Evolutionary conservation across 2,329 filamentous ascomycete genomes (phyloP).

Genomic region (Chaetomium sp.): DNA sequence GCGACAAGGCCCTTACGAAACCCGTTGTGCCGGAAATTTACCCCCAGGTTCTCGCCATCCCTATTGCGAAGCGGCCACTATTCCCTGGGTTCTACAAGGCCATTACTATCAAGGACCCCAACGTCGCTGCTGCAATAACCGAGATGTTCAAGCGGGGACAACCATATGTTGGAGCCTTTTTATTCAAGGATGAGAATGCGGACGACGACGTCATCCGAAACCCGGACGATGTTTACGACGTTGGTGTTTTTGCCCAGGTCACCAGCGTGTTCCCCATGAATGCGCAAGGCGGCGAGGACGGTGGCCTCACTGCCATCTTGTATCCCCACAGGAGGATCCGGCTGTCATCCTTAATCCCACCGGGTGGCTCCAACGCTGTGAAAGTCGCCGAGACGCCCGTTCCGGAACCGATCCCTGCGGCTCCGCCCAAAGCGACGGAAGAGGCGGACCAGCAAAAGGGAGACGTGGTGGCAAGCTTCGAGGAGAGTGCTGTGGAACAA

Average conservation of each 20-base stretch:
- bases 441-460: conserved; percentile 57
- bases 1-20: conserved; percentile 76
- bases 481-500: conserved; percentile 66
- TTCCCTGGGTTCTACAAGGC: conserved; percentile 99
- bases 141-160: conserved; percentile 97
- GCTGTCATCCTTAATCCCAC: conserved; percentile 75
- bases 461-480: conserved; percentile 94
- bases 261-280: conserved; percentile 78
- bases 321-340: conserved; percentile 95
- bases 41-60: conserved; percentile 94
- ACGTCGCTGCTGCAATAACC: conserved; percentile 84
- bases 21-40: conserved; percentile 90
- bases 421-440: conserved; percentile 48
- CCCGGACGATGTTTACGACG: conserved; percentile 85
- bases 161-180: conserved; percentile 92
- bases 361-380: conserved; percentile 46
- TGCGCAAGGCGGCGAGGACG: conserved; percentile 68
- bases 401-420: conserved; percentile 39
- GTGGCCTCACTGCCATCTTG: conserved; percentile 82
- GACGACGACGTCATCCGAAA: conserved; percentile 92
- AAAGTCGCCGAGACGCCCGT: conserved; percentile 43
- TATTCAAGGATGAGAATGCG: conserved; percentile 93
- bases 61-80: conserved; percentile 84
- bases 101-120: conserved; percentile 89
- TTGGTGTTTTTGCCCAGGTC: conserved; percentile 95